A percentile compares a stretch with the other conserved stretches of the same genome.
These are phyloP conservation scores for Buddleja alternifolia DNA, from an alignment of 257 asterid genomes.

Conservation along the genomic window DNA sequence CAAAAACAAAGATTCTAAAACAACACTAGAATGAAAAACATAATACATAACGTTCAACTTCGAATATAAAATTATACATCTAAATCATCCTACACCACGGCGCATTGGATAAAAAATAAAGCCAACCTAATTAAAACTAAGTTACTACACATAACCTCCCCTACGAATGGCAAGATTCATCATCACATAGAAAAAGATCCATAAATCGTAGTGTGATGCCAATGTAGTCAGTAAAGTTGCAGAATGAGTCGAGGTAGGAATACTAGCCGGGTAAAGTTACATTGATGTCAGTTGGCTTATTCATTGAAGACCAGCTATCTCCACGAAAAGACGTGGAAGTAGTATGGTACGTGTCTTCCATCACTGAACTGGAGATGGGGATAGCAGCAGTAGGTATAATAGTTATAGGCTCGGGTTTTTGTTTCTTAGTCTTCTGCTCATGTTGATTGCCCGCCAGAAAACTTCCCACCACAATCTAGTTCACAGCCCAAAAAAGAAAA, in stretches of 20 bases:
- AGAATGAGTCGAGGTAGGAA: not conserved
- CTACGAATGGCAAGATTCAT: constrained; percentile 25
- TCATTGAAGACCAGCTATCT: constrained; percentile 76
- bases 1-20: not conserved
- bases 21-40: not conserved
- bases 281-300: constrained; percentile 64
- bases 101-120: not conserved
- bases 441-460: constrained; percentile 77
- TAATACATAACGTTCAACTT: not conserved
- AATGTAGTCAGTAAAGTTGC: constrained; percentile 36
- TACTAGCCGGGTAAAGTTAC: constrained; percentile 49
- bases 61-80: not conserved
- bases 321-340: constrained; percentile 63
- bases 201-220: constrained; percentile 12
- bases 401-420: constrained; percentile 46
- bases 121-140: constrained; percentile 32
- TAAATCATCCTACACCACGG: not conserved
- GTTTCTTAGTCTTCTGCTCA: constrained; percentile 74
- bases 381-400: constrained; percentile 45
- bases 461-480: constrained; percentile 87
- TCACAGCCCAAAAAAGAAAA: not conserved
- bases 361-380: constrained; percentile 58
- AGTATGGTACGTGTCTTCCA: constrained; percentile 52
- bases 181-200: not conserved
- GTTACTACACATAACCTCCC: constrained; percentile 39